Conservation (phyloP, 805 yeast genomes). For the Teunomyces gatunensis region DNA sequence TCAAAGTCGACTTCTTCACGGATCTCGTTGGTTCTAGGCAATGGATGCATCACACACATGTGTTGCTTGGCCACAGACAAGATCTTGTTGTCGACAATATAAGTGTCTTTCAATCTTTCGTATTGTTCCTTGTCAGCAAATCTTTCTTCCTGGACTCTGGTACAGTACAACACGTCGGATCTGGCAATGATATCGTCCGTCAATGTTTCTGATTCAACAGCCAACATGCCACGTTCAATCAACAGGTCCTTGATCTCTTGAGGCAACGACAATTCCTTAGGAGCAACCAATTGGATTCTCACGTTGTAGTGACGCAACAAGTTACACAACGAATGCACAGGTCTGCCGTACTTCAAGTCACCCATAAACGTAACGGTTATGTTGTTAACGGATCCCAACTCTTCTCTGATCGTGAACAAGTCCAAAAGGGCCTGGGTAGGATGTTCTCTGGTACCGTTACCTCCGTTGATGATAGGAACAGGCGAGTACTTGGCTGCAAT, state of each 20-base stretch:
- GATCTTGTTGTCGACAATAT: conserved; percentile 88
- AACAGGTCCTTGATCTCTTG: conserved; percentile 66
- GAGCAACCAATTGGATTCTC: conserved; percentile 86
- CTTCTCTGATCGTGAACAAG: conserved; percentile 97
- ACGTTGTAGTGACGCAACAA: conserved; percentile 90
- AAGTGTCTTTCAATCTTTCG: conserved; percentile 84
- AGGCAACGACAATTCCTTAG: conserved; percentile 85
- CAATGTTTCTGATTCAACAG: conserved; percentile 69
- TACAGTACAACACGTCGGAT: conserved; percentile 95
- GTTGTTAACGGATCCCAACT: conserved; percentile 97
- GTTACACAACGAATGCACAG: conserved; percentile 94
- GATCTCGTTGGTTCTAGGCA: conserved; percentile 95
- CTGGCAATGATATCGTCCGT: conserved; percentile 82
- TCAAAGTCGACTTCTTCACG: conserved; percentile 98
- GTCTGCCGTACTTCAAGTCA: conserved; percentile 96
- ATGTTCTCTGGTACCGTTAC: conserved; percentile 97
- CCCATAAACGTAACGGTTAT: conserved; percentile 98
- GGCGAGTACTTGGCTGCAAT: conserved; percentile 96
- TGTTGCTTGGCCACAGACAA: conserved; percentile 92
- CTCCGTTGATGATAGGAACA: conserved; percentile 96
- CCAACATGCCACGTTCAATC: conserved; percentile 63
- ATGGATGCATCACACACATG: conserved; percentile 98
- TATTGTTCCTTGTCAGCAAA: conserved; percentile 74
- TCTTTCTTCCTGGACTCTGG: conserved; percentile 97
- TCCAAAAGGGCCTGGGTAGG: conserved; percentile 98